phyloP scores from a whole-genome alignment of 495 filamentous ascomycete species.

The Penicillium lividum region DNA sequence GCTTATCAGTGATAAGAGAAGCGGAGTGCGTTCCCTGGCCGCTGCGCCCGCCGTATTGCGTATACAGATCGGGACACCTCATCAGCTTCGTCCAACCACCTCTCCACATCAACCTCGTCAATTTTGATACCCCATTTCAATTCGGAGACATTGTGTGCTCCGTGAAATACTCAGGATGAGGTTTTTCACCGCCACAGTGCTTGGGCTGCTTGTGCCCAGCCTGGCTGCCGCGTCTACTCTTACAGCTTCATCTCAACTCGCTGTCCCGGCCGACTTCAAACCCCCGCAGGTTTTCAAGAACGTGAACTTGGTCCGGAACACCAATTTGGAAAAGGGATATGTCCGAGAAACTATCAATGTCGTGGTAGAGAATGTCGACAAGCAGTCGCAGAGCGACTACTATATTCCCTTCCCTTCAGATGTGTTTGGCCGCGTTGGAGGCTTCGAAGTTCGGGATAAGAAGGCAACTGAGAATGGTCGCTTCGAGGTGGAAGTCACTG shows the following conservation, averaged over 20 bases:
- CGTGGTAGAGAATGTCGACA: slow-evolving; percentile 83
- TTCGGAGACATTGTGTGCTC: slow-evolving; percentile 30
- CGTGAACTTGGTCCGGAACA: slow-evolving; percentile 81
- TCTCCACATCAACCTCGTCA: slow-evolving; percentile 17
- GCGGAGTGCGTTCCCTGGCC: slow-evolving; percentile 37
- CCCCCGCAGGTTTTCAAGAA: slow-evolving; percentile 91
- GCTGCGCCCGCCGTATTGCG: slow-evolving; percentile 39
- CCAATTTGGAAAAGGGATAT: slow-evolving; percentile 91
- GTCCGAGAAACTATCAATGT: slow-evolving; percentile 89
- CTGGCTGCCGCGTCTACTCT: slow-evolving; percentile 37
- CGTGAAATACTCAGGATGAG: slow-evolving; percentile 42
- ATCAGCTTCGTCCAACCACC: slow-evolving; percentile 37
- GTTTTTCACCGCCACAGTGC: slow-evolving; percentile 44
- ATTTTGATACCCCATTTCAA: slow-evolving; percentile 23
- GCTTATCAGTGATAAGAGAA: slow-evolving; percentile 36
- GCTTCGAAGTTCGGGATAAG: slow-evolving; percentile 87
- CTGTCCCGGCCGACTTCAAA: slow-evolving; percentile 72
- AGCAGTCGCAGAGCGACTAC: slow-evolving; percentile 79
- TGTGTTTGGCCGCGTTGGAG: slow-evolving; percentile 73
- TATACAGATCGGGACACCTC: slow-evolving; percentile 47
- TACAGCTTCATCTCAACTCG: slow-evolving; percentile 37
- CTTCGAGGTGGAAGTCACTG: slow-evolving; percentile 66
- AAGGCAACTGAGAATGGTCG: slow-evolving; percentile 67
- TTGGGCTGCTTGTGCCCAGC: slow-evolving; percentile 41
- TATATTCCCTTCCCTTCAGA: slow-evolving; percentile 79